These are phyloP conservation scores for Psilocybe subaeruginosa DNA, from an alignment of 768 basidiomycete genomes.

Conservation along the genomic window DNA sequence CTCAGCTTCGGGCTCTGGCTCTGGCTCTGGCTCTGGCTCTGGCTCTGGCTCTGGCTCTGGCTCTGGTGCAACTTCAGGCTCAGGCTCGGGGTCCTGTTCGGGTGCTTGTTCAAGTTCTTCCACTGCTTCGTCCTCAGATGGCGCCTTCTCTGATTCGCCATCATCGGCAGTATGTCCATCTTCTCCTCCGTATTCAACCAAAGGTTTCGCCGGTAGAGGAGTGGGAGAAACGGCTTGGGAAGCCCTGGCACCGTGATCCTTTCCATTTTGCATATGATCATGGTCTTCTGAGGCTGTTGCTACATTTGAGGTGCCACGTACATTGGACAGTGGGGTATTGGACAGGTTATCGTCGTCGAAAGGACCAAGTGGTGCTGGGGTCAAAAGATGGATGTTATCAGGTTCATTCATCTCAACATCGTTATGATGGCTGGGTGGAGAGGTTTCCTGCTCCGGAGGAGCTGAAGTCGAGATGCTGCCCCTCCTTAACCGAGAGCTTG, in stretches of 20 bases:
- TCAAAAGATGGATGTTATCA: constrained; percentile 7
- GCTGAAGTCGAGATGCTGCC: constrained; percentile 5
- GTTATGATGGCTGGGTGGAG: constrained; percentile 10
- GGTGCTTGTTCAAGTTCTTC: neutral
- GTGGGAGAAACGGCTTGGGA: neutral
- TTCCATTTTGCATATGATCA: constrained; percentile 5
- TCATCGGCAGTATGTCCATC: constrained; percentile 17
- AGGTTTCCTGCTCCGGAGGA: constrained; percentile 7
- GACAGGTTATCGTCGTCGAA: neutral
- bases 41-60: neutral
- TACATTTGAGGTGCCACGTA: neutral
- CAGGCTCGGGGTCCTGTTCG: neutral
- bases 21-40: neutral
- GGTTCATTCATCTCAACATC: constrained; percentile 22
- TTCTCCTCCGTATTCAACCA: neutral
- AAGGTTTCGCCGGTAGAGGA: neutral
- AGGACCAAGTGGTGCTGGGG: constrained; percentile 5
- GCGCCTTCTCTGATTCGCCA: constrained; percentile 20
- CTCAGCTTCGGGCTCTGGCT: neutral
- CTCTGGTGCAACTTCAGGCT: neutral
- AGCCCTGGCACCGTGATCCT: neutral
- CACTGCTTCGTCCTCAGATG: constrained; percentile 12
- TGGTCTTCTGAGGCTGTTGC: neutral
- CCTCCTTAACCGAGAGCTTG: constrained; percentile 8
- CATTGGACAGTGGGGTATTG: neutral